Base-by-base conservation (phyloP, 106 monocot species). In the Dioscorea alata region DNA sequence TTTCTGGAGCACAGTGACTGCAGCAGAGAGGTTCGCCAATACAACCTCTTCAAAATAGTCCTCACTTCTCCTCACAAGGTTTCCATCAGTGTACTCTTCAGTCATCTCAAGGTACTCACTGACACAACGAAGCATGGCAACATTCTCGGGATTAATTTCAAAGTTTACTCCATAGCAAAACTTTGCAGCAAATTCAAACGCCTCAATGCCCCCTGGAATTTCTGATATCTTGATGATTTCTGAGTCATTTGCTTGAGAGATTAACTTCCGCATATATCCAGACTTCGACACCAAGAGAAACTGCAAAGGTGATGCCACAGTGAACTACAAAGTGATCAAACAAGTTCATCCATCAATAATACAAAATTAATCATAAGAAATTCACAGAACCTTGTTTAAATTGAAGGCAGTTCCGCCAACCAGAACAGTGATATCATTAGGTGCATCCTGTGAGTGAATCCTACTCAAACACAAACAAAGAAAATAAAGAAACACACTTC, bases 71-170 rank as follows among this genome's bases (percentile, higher is more conserved):
- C 35, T 74, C 15, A 82, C 15, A 0, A 96, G 88, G 73, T 96
- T 96, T 68, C 72, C 84, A 48, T 23, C 64, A 13, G 78, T 54
- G 60, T 74, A 76, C n/a, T 82, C 91, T 22, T 96, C 91, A 16
- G 86, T 86, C 96, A 96, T 96, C 59, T 88, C 91, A 12, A 96
- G 86, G 60, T 85, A 81, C 51, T 91, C 88, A 13, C 88, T 76
- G 8, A 70, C 91, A 23, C 96, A 96, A 4, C 88, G 83, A 25
- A 96, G 77, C 76, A 82, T 78, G 10, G 88, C 89, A 8, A 86
- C 24, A 66, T 88, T 91, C 23, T 86, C 86, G 4, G 16, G 34
- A 12, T 50, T 76, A 63, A 92, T 86, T 49, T 91, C 86, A 33
- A 86, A 76, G 34, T 84, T 71, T 19, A 78, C 57, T 15, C 86